These are phyloP conservation scores for Besnoitia besnoiti DNA, from an alignment of 169 alveolate genomes.

Conservation along the genomic window DNA sequence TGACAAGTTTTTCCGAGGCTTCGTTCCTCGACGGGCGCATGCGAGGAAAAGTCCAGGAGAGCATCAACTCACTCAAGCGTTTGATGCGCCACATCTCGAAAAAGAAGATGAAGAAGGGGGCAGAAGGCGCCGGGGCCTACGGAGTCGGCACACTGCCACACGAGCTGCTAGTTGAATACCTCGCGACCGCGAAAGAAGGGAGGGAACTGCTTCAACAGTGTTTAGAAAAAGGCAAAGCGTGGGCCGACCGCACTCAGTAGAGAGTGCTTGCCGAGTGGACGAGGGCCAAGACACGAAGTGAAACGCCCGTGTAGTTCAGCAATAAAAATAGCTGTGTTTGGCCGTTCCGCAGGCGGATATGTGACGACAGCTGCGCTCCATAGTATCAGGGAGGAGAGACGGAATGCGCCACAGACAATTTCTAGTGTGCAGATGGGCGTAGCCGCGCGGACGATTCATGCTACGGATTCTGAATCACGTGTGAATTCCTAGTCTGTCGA, in stretches of 20 bases:
- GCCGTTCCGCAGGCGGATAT: no score
- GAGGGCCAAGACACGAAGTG: not conserved
- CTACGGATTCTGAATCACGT: no score
- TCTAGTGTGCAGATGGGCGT: no score
- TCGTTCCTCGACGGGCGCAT: not conserved
- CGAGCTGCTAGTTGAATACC: not conserved
- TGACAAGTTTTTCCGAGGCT: not conserved
- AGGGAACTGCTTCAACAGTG: constrained; percentile 45
- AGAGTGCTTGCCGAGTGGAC: not conserved
- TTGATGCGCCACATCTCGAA: not conserved
- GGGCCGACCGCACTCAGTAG: constrained; percentile 35
- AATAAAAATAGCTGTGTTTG: no score
- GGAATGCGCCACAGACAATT: no score
- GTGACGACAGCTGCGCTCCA: no score
- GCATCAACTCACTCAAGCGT: not conserved
- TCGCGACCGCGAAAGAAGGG: not conserved
- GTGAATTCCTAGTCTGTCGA: no score
- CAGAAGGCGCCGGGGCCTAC: not conserved
- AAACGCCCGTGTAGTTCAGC: no score
- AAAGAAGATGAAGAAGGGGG: not conserved
- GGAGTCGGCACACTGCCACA: not conserved
- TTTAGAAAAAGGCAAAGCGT: constrained; percentile 43
- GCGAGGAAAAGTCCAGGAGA: not conserved
- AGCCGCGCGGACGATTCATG: no score
- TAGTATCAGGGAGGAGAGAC: no score